Base-by-base conservation (phyloP, 2,329 filamentous ascomycete genomes). In the Pseudogymnoascus sp. region DNA sequence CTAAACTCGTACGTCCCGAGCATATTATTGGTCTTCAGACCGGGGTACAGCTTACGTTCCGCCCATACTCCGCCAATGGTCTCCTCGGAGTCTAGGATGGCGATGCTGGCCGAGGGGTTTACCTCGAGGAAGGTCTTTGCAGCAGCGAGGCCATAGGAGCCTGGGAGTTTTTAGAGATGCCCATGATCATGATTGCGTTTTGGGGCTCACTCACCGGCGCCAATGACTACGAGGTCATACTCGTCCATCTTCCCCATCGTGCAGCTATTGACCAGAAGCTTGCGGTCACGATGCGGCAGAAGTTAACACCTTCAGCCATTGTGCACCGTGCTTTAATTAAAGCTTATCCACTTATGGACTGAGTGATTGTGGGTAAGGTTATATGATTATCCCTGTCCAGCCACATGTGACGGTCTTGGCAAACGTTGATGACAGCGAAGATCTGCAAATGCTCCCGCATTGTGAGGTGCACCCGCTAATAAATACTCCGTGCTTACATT, bases 21-120 rank as follows among this genome's bases (percentile, higher is more conserved):
- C 70, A 90, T 80, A 68, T 91, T 91, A 72, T 93, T 92, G 60
- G 82, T 85, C 67, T 85, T 88, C 57, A 93, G 78, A 1, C 83
- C 84, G 0, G 84, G 81, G 70, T 91, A 88, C 0, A 90, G 73
- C 1, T 87, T 80, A 37, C 87, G 76, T 61, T 82, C 76, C 7
- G 84, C 81, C 89, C 88, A 92, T 14, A 85, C 84, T 3, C 89
- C 89, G 1, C 89, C 89, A 4, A 86, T 68, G 0, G 81, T 81
- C 11, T 76, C 70, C 9, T 78, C 77, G 4, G 77, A 73, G 54
- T 90, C 87, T 30, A 89, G 73, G 8, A 90, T 69, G 1, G 79
- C 73, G 22, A 89, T 69, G 2, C 78, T 79, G 60, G 77, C 75
- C n/a, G 75, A 69, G 0, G 85, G 86, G 65, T 87, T 77, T 38